Evolutionary conservation across 2,329 filamentous ascomycete genomes (phyloP).

Genomic region (Teratosphaeria nubilosa): DNA sequence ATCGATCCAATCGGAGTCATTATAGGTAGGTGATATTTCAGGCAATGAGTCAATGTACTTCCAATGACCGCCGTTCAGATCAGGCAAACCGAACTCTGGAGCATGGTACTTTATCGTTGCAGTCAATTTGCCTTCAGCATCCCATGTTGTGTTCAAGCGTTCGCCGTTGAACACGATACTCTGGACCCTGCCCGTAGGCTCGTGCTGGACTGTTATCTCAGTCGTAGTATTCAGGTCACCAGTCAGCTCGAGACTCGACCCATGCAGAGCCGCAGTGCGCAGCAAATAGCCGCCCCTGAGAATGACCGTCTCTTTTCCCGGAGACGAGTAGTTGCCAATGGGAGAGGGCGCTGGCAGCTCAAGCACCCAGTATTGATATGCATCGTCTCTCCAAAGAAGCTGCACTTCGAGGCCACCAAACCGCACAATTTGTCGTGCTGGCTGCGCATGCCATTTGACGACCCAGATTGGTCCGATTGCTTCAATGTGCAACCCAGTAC

Average conservation of each 20-base stretch:
- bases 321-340: constrained; percentile 27
- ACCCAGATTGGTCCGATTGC: constrained; percentile 35
- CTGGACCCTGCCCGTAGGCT: constrained; percentile 41
- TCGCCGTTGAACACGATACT: constrained; percentile 53
- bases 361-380: constrained; percentile 60
- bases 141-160: constrained; percentile 18
- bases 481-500: constrained; percentile 19
- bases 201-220: constrained; percentile 57
- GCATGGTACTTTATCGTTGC: constrained; percentile 41
- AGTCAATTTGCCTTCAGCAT: constrained; percentile 35
- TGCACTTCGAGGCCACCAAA: constrained; percentile 45
- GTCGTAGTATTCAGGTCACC: constrained; percentile 66
- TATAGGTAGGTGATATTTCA: constrained; percentile 53
- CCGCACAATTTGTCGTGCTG: constrained; percentile 42
- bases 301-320: constrained; percentile 24
- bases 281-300: constrained; percentile 57
- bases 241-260: constrained; percentile 48
- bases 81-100: constrained; percentile 46
- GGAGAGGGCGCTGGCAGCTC: constrained; percentile 37
- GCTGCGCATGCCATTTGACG: constrained; percentile 46
- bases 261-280: constrained; percentile 47
- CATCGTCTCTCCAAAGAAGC: constrained; percentile 53
- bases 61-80: constrained; percentile 53
- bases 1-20: constrained; percentile 57
- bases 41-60: constrained; percentile 61